A percentile compares a stretch with the other conserved stretches of the same genome.
Evolutionary conservation across 2,329 filamentous ascomycete species (phyloP).

Genomic region (Claviceps capensis): DNA sequence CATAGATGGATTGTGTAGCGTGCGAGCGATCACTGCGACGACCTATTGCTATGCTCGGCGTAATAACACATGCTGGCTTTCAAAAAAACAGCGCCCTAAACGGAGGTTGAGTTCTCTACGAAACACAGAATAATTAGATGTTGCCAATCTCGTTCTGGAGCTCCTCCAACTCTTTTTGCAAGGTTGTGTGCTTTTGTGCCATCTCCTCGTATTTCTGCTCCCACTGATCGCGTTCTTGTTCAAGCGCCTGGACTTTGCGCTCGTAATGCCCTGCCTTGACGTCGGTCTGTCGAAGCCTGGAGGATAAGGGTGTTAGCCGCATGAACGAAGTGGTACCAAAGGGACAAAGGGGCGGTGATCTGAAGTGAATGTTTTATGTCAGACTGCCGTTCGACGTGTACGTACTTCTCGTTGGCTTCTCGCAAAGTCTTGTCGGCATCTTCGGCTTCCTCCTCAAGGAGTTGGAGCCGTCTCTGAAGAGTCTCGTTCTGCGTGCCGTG

Average conservation of each 20-base stretch:
- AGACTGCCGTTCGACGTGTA: constrained; percentile 10
- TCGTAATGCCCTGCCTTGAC: constrained; percentile 99
- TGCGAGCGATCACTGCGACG: constrained; percentile 8
- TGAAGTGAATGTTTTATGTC: not conserved
- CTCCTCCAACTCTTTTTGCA: constrained; percentile 84
- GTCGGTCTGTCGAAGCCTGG: constrained; percentile 93
- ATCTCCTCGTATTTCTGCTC: constrained; percentile 98
- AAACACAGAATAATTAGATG: constrained; percentile 46
- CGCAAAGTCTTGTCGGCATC: constrained; percentile 90
- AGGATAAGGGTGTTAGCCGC: constrained; percentile 9
- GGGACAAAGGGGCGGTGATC: not conserved
- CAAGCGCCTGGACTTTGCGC: constrained; percentile 95
- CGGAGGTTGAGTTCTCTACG: constrained; percentile 10
- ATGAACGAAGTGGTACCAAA: not conserved
- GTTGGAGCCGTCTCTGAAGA: constrained; percentile 80
- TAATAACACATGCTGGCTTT: not conserved
- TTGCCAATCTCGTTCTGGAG: constrained; percentile 87
- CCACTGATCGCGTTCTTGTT: constrained; percentile 85
- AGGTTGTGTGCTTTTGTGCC: constrained; percentile 69
- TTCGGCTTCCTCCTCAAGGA: constrained; percentile 97
- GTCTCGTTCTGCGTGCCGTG: constrained; percentile 82
- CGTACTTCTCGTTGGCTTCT: constrained; percentile 97
- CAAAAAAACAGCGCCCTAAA: constrained; percentile 1
- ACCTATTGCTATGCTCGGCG: not conserved
- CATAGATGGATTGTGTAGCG: constrained; percentile 14